These are phyloP conservation scores for Sisymbrium irio DNA, from an alignment of 345 rosid genomes.

Conservation along the genomic window DNA sequence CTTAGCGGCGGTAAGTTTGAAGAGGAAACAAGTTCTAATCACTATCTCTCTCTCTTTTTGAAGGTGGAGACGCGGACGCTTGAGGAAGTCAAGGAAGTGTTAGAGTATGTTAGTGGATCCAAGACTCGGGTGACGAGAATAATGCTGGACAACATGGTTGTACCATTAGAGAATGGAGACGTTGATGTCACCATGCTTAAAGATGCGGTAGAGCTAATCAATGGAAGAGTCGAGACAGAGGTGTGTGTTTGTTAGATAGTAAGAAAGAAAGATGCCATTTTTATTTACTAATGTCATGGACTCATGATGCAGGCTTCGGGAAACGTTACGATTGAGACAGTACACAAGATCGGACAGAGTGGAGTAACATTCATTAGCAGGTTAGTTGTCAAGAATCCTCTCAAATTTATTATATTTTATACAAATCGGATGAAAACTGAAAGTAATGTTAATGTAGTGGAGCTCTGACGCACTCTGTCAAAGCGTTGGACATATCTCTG, in stretches of 20 bases:
- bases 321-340: slow-evolving; percentile 86
- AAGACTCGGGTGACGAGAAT: slow-evolving; percentile 68
- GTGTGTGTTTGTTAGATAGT: slow-evolving; percentile 30
- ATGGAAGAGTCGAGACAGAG: slow-evolving; percentile 84
- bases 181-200: slow-evolving; percentile 83
- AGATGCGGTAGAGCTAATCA: slow-evolving; percentile 66
- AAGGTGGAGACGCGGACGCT: slow-evolving; percentile 92
- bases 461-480: slow-evolving; percentile 88
- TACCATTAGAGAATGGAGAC: slow-evolving; percentile 80
- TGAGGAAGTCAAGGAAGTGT: slow-evolving; percentile 75
- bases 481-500: slow-evolving; percentile 88
- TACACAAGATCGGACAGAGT: slow-evolving; percentile 86
- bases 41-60: neutral
- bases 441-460: slow-evolving; percentile 50
- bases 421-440: slow-evolving; percentile 1
- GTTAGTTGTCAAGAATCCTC: slow-evolving; percentile 31
- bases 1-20: neutral
- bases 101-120: slow-evolving; percentile 53
- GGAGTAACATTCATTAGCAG: slow-evolving; percentile 95
- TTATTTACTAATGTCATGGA: neutral
- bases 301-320: slow-evolving; percentile 75
- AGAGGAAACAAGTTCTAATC: neutral
- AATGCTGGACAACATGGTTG: slow-evolving; percentile 96
- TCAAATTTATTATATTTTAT: neutral
- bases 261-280: neutral